Percentiles rank a stretch among this genome's conserved stretches.
These are phyloP conservation scores for Blepharisma stoltei DNA, from an alignment of 73 alveolate species.

Conservation along the genomic window DNA sequence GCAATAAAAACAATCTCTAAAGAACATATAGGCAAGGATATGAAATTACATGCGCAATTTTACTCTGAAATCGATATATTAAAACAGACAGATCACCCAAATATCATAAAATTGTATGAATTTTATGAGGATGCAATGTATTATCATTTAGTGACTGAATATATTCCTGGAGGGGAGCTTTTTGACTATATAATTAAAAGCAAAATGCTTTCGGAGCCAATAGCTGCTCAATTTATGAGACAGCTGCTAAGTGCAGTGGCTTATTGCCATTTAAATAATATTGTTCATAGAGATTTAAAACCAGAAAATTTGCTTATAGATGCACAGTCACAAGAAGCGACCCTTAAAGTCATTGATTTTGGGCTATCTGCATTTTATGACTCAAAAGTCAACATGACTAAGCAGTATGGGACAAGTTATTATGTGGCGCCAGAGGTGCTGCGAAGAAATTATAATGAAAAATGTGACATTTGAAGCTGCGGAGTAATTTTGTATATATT, in stretches of 20 bases:
- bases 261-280: constrained; percentile 90
- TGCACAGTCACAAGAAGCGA: constrained; percentile 53
- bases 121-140: constrained; percentile 79
- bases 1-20: constrained; percentile 49
- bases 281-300: constrained; percentile 89
- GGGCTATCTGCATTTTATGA: constrained; percentile 69
- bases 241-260: constrained; percentile 91
- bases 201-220: constrained; percentile 75
- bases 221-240: constrained; percentile 80
- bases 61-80: constrained; percentile 77
- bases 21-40: background rate
- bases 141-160: constrained; percentile 79
- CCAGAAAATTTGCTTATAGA: constrained; percentile 86
- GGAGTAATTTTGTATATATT: constrained; percentile 87
- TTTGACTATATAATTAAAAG: constrained; percentile 72
- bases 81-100: constrained; percentile 81
- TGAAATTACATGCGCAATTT: constrained; percentile 61
- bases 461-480: constrained; percentile 90
- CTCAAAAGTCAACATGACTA: constrained; percentile 53
- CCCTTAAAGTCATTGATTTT: constrained; percentile 86
- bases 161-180: constrained; percentile 76
- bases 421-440: constrained; percentile 82
- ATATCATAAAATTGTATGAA: constrained; percentile 84
- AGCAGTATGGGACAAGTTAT: constrained; percentile 84
- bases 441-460: constrained; percentile 57